These are phyloP conservation scores for Lentinula detonsa DNA, from an alignment of 768 basidiomycete species.

Conservation along the genomic window DNA sequence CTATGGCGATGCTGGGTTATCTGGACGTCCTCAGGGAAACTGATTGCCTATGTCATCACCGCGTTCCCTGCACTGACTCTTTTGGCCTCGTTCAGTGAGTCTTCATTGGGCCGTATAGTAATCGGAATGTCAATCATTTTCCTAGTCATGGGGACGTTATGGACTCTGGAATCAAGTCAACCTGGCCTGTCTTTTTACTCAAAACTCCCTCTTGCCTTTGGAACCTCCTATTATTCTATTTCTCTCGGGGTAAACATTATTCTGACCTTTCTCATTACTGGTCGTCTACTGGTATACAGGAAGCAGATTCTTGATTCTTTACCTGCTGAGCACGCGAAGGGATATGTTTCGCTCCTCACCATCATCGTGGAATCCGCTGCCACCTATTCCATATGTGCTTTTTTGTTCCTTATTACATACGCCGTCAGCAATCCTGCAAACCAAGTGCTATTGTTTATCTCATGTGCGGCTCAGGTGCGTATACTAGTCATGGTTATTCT, in stretches of 20 bases:
- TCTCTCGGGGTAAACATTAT: constrained; percentile 12
- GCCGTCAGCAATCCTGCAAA: constrained; percentile 10
- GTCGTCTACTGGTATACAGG: constrained; percentile 8
- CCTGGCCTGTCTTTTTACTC: constrained; percentile 4
- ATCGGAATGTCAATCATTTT: neutral
- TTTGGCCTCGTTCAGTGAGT: constrained; percentile 34
- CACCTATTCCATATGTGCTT: constrained; percentile 12
- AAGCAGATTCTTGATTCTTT: constrained; percentile 6
- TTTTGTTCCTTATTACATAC: constrained; percentile 15
- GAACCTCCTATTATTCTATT: constrained; percentile 7
- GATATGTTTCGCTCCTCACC: constrained; percentile 10
- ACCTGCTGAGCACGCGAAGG: constrained; percentile 8
- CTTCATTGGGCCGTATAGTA: neutral
- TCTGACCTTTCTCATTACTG: constrained; percentile 9
- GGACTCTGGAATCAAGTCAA: constrained; percentile 3
- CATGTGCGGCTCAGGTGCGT: constrained; percentile 1
- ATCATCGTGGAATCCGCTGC: constrained; percentile 19
- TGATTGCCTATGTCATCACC: constrained; percentile 24
- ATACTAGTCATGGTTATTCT: too few relatives aligned
- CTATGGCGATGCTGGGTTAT: constrained; percentile 44
- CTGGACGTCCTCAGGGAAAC: constrained; percentile 30
- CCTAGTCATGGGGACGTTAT: constrained; percentile 2
- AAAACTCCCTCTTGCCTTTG: neutral
- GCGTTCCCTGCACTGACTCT: constrained; percentile 30
- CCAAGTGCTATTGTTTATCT: constrained; percentile 5